These are phyloP conservation scores for Saturnispora diversa DNA, from an alignment of 805 yeast genomes.

Conservation along the genomic window DNA sequence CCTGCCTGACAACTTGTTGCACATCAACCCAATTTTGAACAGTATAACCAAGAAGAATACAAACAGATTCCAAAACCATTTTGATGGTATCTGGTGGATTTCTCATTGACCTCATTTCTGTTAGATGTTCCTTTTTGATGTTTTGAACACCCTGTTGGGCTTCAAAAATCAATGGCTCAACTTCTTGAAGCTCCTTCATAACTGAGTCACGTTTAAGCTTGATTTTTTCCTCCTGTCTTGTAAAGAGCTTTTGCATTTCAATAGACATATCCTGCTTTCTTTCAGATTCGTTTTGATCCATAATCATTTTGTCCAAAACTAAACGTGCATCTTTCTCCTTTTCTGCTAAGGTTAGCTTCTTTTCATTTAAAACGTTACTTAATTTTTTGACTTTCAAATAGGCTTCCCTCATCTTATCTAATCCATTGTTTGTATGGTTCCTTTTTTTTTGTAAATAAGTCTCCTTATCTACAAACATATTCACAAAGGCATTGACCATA, in stretches of 20 bases:
- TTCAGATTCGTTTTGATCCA: constrained; percentile 88
- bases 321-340: constrained; percentile 65
- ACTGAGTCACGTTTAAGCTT: constrained; percentile 47
- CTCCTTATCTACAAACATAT: constrained; percentile 37
- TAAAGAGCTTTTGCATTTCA: constrained; percentile 62
- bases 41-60: constrained; percentile 67
- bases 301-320: constrained; percentile 67
- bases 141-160: constrained; percentile 88
- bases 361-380: constrained; percentile 44
- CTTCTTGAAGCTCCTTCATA: constrained; percentile 54
- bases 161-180: constrained; percentile 77
- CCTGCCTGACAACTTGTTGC: constrained; percentile 68
- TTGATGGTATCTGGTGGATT: constrained; percentile 89
- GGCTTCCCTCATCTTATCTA: constrained; percentile 69
- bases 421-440: constrained; percentile 63
- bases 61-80: constrained; percentile 79
- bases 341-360: constrained; percentile 38
- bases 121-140: constrained; percentile 84
- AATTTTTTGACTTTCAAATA: constrained; percentile 62
- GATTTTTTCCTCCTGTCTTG: constrained; percentile 57
- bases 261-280: constrained; percentile 79
- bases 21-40: constrained; percentile 74
- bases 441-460: constrained; percentile 53
- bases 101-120: constrained; percentile 80
- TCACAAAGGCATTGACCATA: constrained; percentile 39